Evolutionary conservation across 805 yeast species (phyloP), one percentile per base, ranked within the genome.

Genomic region (Hyphopichia homilentoma): DNA sequence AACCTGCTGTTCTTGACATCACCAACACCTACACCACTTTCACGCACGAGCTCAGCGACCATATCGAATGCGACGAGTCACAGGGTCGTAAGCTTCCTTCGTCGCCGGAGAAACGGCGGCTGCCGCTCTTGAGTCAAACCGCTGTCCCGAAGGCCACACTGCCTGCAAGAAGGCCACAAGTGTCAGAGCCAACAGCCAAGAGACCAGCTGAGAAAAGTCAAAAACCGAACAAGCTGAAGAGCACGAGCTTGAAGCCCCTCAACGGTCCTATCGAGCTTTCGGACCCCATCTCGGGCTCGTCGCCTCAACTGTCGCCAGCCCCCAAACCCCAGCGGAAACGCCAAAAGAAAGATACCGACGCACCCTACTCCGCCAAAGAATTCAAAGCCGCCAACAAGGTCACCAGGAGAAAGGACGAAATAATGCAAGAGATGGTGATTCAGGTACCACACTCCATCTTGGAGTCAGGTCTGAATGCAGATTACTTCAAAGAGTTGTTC

Each of bases 391-490:
- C 57, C 6, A 67, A 67, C 35, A 57, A 43, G 34, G 56, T 50
- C 3, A 51, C 51, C 3, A 52, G 77, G 31, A 54, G 68, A 15
- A 77, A 71, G 44, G 76, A 67, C 6, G 80, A 75, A 21, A 54
- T 79, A 4, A 48, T 76, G 18, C 40, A 57, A 2, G 77, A 75
- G 36, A 75, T 81, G 68, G 57, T 63, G 4, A 38, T 79, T 0
- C 60, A 61, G 11, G 45, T 75, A 13, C 67, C 81, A 1, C n/a
- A n/a, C 29, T 30, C 4, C 31, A 36, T 33, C 6, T 32, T 28
- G 11, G 33, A 57, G 16, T 44, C 53, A 0, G 27, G 32, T 5
- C 49, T 75, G 15, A 46, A 57, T 16, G 49, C 54, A 7, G 48
- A 44, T 3, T 40, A 44, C 29, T 41, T 48, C 22, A 25, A 30